Percentiles rank a stretch among this genome's conserved stretches.
Evolutionary conservation across 1,284 basidiomycete genomes (phyloP).

Genomic region (Pseudozyma pruni): DNA sequence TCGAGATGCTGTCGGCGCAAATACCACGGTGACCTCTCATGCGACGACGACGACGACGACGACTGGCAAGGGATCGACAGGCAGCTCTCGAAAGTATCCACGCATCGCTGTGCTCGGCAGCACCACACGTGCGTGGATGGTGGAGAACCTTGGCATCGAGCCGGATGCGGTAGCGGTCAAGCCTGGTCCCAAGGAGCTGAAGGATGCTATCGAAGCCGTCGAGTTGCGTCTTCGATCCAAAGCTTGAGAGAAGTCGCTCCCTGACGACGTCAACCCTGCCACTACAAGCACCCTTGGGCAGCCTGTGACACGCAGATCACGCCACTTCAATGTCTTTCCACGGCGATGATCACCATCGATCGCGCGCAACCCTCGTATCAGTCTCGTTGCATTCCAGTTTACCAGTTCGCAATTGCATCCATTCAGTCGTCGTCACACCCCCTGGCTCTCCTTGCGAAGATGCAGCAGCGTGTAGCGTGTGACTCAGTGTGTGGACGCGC

Average conservation of each 20-base stretch:
- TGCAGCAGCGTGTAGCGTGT: neutral
- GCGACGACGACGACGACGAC: neutral
- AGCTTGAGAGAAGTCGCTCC: constrained; percentile 7
- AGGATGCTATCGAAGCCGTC: constrained; percentile 57
- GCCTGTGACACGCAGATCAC: too few relatives aligned
- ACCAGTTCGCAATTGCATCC: neutral
- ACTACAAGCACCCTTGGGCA: too few relatives aligned
- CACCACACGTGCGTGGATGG: constrained; percentile 58
- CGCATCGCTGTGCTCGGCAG: constrained; percentile 60
- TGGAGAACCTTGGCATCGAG: constrained; percentile 50
- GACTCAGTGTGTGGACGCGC: too few relatives aligned
- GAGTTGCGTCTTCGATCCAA: constrained; percentile 40
- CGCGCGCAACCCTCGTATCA: too few relatives aligned
- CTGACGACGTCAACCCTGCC: too few relatives aligned
- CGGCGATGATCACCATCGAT: too few relatives aligned
- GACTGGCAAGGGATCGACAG: neutral
- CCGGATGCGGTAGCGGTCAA: constrained; percentile 59
- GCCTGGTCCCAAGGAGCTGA: constrained; percentile 59
- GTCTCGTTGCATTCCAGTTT: neutral
- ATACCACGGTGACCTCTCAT: constrained; percentile 31
- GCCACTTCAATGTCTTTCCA: too few relatives aligned
- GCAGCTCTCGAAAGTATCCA: constrained; percentile 36
- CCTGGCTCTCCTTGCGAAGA: neutral
- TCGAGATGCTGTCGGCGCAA: neutral
- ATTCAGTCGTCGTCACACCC: neutral